These are phyloP conservation scores for Akanthomyces lecanii DNA, from an alignment of 2,329 filamentous ascomycete genomes.

Conservation along the genomic window DNA sequence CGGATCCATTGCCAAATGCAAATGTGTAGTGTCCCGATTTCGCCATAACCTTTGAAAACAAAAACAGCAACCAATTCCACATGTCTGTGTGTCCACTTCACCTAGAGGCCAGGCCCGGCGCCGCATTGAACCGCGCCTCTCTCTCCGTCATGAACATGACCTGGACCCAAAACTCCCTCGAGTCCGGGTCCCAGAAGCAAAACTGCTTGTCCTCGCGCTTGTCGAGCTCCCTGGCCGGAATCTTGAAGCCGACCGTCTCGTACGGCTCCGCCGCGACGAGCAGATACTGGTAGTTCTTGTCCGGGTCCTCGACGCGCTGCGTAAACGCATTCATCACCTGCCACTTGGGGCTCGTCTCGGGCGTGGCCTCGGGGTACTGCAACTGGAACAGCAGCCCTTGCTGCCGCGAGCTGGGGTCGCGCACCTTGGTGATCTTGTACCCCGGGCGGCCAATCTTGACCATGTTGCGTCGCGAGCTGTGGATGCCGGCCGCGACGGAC, in stretches of 20 bases:
- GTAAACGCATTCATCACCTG: slow-evolving; percentile 98
- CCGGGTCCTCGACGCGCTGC: slow-evolving; percentile 90
- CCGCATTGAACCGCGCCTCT: slow-evolving; percentile 77
- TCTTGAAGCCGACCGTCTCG: slow-evolving; percentile 94
- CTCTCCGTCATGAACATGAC: slow-evolving; percentile 98
- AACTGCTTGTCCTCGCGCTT: slow-evolving; percentile 83
- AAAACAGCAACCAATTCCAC: not conserved
- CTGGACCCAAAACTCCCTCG: slow-evolving; percentile 97
- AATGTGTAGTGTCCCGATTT: not conserved
- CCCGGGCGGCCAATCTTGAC: slow-evolving; percentile 95
- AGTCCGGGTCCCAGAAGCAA: slow-evolving; percentile 91
- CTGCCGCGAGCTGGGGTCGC: slow-evolving; percentile 84
- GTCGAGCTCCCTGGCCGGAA: slow-evolving; percentile 91
- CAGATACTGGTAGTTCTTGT: slow-evolving; percentile 92
- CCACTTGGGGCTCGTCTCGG: slow-evolving; percentile 72
- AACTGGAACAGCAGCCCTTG: slow-evolving; percentile 92
- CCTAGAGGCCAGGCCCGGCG: slow-evolving; percentile 54
- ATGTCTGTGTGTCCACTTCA: slow-evolving; percentile 20
- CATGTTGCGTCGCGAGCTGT: slow-evolving; percentile 68
- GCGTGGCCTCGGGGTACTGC: slow-evolving; percentile 85
- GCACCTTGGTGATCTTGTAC: slow-evolving; percentile 96
- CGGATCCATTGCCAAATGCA: slow-evolving; percentile 5
- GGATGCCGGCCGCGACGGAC: slow-evolving; percentile 69
- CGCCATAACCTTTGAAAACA: not conserved
- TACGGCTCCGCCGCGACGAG: slow-evolving; percentile 95